phyloP scores from a whole-genome alignment of 2,329 filamentous ascomycete species.

The Exophiala phaeomuriformis region DNA sequence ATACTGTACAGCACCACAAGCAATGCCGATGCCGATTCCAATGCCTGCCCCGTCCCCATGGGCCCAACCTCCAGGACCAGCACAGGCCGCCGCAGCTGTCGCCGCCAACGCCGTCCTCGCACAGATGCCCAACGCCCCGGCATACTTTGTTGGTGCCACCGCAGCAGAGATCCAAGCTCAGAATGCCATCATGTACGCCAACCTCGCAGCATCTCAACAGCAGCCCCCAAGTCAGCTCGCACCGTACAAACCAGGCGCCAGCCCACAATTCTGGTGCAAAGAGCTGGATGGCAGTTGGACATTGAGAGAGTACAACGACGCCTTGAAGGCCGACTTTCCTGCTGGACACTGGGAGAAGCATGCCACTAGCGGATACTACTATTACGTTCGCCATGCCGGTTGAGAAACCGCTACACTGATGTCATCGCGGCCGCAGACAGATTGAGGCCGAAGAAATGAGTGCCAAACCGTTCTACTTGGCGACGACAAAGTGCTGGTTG shows the following conservation, averaged over 20 bases:
- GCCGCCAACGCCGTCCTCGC: constrained; percentile 24
- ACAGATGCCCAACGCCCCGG: constrained; percentile 22
- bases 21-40: not conserved
- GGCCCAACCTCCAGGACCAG: constrained; percentile 11
- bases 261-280: constrained; percentile 33
- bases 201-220: constrained; percentile 18
- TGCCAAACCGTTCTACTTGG: too few species aligned
- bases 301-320: constrained; percentile 28
- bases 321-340: constrained; percentile 23
- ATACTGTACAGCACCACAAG: constrained; percentile 20
- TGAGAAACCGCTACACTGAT: constrained; percentile 2
- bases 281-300: constrained; percentile 33
- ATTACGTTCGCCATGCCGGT: constrained; percentile 22
- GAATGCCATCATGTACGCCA: constrained; percentile 28
- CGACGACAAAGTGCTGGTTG: too few species aligned
- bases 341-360: constrained; percentile 26
- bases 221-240: constrained; percentile 28
- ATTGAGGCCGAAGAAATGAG: too few species aligned
- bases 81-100: constrained; percentile 23
- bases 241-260: constrained; percentile 30
- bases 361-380: constrained; percentile 24
- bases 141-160: constrained; percentile 25
- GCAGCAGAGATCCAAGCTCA: constrained; percentile 29
- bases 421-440: too few species aligned
- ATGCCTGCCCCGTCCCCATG: constrained; percentile 8